Evolutionary conservation across 2,329 filamentous ascomycete genomes (phyloP).

Genomic region (Triangularia setosa): DNA sequence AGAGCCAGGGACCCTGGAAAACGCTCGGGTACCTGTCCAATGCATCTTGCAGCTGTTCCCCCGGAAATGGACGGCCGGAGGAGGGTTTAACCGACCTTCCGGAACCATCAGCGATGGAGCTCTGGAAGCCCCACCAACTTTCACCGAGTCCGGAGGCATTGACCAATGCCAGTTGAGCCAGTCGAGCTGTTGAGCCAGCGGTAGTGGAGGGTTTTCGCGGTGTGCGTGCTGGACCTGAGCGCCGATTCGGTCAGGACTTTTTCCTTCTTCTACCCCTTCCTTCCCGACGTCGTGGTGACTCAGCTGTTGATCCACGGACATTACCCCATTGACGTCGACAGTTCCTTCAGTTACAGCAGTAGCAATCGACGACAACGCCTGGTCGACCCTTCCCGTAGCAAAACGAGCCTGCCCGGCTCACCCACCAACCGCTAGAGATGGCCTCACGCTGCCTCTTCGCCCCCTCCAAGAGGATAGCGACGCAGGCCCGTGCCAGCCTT

Average conservation of each 20-base stretch:
- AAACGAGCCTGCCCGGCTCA: conserved; percentile 16
- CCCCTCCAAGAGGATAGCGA: conserved; percentile 33
- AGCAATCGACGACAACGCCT: neutral
- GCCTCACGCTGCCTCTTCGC: conserved; percentile 43
- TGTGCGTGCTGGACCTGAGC: conserved; percentile 11
- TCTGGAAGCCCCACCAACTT: neutral
- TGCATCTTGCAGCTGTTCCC: neutral
- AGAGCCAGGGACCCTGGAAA: neutral
- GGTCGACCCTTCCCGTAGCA: neutral
- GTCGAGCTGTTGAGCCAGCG: neutral
- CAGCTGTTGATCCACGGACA: conserved; percentile 1
- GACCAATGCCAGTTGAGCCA: conserved; percentile 15
- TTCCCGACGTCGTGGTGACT: conserved; percentile 12
- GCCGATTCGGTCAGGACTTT: conserved; percentile 16
- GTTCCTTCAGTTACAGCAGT: neutral
- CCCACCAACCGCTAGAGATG: conserved; percentile 32
- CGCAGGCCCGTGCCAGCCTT: conserved; percentile 19
- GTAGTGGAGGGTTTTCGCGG: conserved; percentile 2
- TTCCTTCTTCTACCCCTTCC: conserved; percentile 1
- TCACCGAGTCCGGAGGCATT: conserved; percentile 18
- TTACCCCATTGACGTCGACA: neutral
- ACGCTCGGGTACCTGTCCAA: neutral
- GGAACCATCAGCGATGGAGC: neutral
- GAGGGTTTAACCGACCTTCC: conserved; percentile 4
- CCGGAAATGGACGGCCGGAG: neutral